phyloP scores from a whole-genome alignment of 1,284 basidiomycete species.

The Leccinum solheimii region DNA sequence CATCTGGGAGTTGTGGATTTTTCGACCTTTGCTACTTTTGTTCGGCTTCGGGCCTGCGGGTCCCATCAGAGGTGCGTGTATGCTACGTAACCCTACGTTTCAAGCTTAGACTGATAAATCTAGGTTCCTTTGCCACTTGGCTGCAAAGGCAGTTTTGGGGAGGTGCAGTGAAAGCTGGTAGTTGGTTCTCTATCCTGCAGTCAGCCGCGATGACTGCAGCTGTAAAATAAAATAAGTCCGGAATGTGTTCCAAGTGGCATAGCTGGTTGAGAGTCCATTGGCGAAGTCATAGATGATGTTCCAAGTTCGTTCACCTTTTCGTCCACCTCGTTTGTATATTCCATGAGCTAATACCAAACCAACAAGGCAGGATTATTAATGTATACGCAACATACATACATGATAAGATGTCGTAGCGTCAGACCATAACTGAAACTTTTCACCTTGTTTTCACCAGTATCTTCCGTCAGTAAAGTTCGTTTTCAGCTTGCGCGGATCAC shows the following conservation, averaged over 20 bases:
- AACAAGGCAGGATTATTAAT: not conserved
- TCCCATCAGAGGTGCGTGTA: constrained; percentile 18
- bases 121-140: constrained; percentile 19
- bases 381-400: not conserved
- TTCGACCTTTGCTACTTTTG: constrained; percentile 8
- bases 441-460: not conserved
- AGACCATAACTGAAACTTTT: not conserved
- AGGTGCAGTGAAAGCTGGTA: not conserved
- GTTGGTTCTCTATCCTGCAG: not conserved
- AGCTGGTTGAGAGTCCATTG: not conserved
- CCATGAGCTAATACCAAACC: not conserved
- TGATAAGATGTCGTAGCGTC: not conserved
- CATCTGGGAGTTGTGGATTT: constrained; percentile 13
- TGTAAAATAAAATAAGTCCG: not conserved
- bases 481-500: not conserved
- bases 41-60: constrained; percentile 23
- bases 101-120: not conserved
- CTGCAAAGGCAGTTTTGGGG: constrained; percentile 10
- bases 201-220: not conserved
- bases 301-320: not conserved
- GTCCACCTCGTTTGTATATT: not conserved
- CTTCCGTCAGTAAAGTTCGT: not conserved
- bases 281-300: not conserved
- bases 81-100: not conserved
- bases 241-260: not conserved